Evolutionary conservation across 305 asterid species (phyloP).

Genomic region (Rubia peregrina): DNA sequence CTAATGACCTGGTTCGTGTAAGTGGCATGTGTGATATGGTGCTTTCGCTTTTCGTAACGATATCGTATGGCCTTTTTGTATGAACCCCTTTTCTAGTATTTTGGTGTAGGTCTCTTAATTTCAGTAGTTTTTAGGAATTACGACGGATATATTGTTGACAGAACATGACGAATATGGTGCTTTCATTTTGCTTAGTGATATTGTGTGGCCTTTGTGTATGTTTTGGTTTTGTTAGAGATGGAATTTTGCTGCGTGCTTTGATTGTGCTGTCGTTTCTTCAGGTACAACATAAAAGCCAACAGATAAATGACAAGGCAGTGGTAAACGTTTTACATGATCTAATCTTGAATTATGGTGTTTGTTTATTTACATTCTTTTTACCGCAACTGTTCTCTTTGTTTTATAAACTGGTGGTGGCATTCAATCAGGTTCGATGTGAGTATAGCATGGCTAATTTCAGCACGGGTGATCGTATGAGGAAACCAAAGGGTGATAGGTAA

Average conservation of each 20-base stretch:
- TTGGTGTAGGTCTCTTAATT: neutral
- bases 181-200: neutral
- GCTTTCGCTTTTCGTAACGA: no score
- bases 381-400: neutral
- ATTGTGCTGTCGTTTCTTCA: constrained; percentile 24
- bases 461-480: constrained; percentile 89
- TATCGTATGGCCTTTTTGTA: no score
- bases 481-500: constrained; percentile 93
- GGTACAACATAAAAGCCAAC: constrained; percentile 89
- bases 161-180: no score
- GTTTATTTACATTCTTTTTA: neutral
- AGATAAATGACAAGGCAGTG: constrained; percentile 71
- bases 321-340: constrained; percentile 37
- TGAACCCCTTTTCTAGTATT: neutral
- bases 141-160: neutral
- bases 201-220: neutral
- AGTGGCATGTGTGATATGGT: no score
- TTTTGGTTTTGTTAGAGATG: neutral
- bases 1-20: no score
- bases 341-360: neutral
- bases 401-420: constrained; percentile 12
- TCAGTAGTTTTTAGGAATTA: neutral
- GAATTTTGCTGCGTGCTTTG: neutral
- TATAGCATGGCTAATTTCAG: constrained; percentile 99
- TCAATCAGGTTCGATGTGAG: constrained; percentile 77